A percentile compares a stretch with the other conserved stretches of the same genome.
These are phyloP conservation scores for Peronospora belbahrii DNA, from an alignment of 352 stramenopile species.

Conservation along the genomic window DNA sequence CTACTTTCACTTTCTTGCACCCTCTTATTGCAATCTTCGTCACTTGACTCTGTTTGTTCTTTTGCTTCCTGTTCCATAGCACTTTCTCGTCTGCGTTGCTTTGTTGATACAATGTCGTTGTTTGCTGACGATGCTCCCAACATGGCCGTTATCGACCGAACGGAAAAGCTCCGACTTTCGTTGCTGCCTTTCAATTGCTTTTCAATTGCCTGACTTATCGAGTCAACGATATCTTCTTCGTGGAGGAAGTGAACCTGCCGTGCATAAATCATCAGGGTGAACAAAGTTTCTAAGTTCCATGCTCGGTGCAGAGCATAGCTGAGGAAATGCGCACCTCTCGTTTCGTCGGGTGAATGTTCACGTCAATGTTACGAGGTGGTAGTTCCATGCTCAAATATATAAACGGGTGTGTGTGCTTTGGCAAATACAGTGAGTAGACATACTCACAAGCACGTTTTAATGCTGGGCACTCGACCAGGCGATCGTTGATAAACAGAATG, in stretches of 20 bases:
- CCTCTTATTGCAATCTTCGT: constrained; percentile 24
- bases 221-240: constrained; percentile 90
- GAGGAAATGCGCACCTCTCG: constrained; percentile 49
- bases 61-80: constrained; percentile 28
- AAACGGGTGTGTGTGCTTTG: constrained; percentile 93
- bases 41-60: constrained; percentile 10
- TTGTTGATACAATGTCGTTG: constrained; percentile 10
- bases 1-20: constrained; percentile 33
- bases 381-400: constrained; percentile 95
- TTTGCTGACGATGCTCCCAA: constrained; percentile 26
- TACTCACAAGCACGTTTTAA: constrained; percentile 92
- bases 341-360: constrained; percentile 99
- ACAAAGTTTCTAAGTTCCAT: not conserved
- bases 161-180: constrained; percentile 84
- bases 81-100: constrained; percentile 25
- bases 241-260: constrained; percentile 94
- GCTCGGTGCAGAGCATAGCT: not conserved
- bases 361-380: constrained; percentile 91
- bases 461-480: constrained; percentile 89
- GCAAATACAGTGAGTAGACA: constrained; percentile 91
- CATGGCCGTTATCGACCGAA: constrained; percentile 78
- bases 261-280: not conserved
- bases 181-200: constrained; percentile 84
- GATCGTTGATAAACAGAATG: constrained; percentile 97
- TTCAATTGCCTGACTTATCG: constrained; percentile 70